phyloP scores from a whole-genome alignment of 2,329 filamentous ascomycete genomes.

The Colletotrichum sp. region DNA sequence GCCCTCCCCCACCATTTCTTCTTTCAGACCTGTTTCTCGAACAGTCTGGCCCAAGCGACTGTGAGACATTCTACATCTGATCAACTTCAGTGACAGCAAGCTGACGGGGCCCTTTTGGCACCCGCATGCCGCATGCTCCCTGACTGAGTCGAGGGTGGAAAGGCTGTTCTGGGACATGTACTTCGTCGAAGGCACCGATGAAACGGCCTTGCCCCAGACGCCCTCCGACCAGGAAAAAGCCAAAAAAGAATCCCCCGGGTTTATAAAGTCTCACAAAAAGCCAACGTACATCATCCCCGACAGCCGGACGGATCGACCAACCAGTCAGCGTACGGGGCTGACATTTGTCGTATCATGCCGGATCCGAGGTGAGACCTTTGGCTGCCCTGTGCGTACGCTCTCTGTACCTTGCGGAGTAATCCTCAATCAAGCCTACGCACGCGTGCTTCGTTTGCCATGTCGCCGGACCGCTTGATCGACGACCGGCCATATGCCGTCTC shows the following conservation, averaged over 20 bases:
- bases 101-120: background rate
- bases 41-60: background rate
- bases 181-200: background rate
- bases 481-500: background rate
- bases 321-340: constrained; percentile 7
- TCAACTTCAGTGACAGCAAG: background rate
- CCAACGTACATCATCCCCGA: background rate
- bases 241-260: background rate
- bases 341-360: constrained; percentile 12
- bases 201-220: constrained; percentile 3
- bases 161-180: background rate
- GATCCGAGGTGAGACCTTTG: constrained; percentile 5
- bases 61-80: background rate
- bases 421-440: background rate
- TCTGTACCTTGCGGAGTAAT: background rate
- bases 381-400: constrained; percentile 3
- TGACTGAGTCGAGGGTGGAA: background rate
- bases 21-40: background rate
- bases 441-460: background rate
- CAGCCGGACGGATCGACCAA: constrained; percentile 11
- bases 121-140: background rate
- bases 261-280: background rate
- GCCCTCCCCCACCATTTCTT: background rate
- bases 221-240: background rate
- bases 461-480: background rate